Base-by-base conservation (phyloP, 371 early-diverging fungal genomes). In the Synchytrium microbalum region DNA sequence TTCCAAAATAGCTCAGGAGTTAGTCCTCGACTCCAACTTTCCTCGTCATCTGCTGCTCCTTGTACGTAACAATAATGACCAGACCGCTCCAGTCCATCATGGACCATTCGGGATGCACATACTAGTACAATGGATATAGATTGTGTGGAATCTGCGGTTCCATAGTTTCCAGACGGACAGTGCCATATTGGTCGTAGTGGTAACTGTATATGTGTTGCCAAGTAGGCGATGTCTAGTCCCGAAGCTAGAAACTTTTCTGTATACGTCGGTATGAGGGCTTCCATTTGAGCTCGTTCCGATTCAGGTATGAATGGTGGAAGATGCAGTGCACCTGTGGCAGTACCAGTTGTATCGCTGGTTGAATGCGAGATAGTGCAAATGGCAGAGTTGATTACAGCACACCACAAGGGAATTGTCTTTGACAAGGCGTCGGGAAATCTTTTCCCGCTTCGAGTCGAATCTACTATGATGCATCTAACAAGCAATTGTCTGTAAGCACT, bases 371-470 rank as follows among this genome's bases (percentile, higher is more conserved):
- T 60, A 25, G 55, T 64, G 13, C 64, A 65, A 1, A 83, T 67
- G 0, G 82, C 87, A 19, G 74, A 74, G 66, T 89, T 92, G 46
- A 92, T 69, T 3, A 83, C 84, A 3, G 81, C 73, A 63, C 92
- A 92, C 94, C 94, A 93, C 5, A 93, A 88, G 1, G 93, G 93
- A 0, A 93, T 79, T 0, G 94, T 93, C 59, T 90, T 90, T 0
- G 91, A 79, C 31, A 92, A 72, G 2, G 88, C 80, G 67, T 93
- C 94, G 0, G 94, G 91, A 32, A 92, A 80, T 3, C 86, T 69
- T 63, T 93, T 93, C 3, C 94, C 94, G 51, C 81, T 77, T 19
- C 92, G 78, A 24, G 94, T 93, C 0, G 91, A 88, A 68, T 93
- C 94, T 1, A 93, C 91, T 25, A 93, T 80, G 2, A 92, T 81